A percentile compares a stretch with the other conserved stretches of the same genome.
Evolutionary conservation across 2,329 filamentous ascomycete genomes (phyloP).

Genomic region (Metarhizium rileyi): DNA sequence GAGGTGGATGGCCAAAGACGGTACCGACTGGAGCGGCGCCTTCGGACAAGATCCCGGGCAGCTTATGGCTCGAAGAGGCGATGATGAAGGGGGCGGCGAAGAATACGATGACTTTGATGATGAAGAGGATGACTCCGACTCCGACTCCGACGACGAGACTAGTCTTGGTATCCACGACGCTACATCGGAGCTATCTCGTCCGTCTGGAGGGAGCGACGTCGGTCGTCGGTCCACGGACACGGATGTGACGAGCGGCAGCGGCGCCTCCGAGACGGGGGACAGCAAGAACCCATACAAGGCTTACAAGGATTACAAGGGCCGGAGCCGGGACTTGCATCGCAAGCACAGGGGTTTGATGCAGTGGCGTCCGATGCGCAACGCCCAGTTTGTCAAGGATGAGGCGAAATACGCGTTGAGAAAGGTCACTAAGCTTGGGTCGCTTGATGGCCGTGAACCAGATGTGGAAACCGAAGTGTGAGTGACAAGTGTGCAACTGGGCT

Average conservation of each 20-base stretch:
- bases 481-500: background rate
- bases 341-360: conserved; percentile 91
- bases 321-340: conserved; percentile 67
- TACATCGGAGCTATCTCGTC: conserved; percentile 19
- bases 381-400: conserved; percentile 81
- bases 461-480: conserved; percentile 65
- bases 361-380: conserved; percentile 82
- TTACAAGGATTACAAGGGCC: conserved; percentile 53
- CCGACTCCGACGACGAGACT: conserved; percentile 25
- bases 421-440: conserved; percentile 63
- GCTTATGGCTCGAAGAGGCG: conserved; percentile 25
- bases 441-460: conserved; percentile 77
- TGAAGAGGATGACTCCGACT: conserved; percentile 24
- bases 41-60: conserved; percentile 68
- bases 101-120: conserved; percentile 30
- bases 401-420: conserved; percentile 67
- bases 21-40: conserved; percentile 77
- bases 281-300: conserved; percentile 46
- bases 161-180: conserved; percentile 53
- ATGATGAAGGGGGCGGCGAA: conserved; percentile 24
- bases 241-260: conserved; percentile 22
- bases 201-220: conserved; percentile 18
- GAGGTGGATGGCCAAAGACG: conserved; percentile 70
- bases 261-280: conserved; percentile 21
- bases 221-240: conserved; percentile 31